phyloP scores from a whole-genome alignment of 495 filamentous ascomycete species.

The Penicillium atrosanguineum region DNA sequence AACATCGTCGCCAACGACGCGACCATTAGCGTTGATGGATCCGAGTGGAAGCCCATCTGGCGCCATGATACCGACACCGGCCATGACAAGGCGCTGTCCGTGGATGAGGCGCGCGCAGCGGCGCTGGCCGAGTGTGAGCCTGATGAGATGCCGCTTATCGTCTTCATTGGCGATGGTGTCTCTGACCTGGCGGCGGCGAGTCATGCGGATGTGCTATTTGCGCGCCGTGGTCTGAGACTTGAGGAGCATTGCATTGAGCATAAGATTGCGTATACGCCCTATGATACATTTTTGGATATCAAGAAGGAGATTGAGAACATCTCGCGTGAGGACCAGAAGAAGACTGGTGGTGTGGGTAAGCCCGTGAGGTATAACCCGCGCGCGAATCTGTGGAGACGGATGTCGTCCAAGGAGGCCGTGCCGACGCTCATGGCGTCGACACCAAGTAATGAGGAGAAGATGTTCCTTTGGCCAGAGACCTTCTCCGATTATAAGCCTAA shows the following conservation, averaged over 20 bases:
- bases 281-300: conserved; percentile 68
- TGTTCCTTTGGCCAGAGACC: conserved; percentile 64
- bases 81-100: conserved; percentile 67
- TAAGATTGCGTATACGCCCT: conserved; percentile 60
- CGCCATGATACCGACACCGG: conserved; percentile 64
- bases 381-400: conserved; percentile 68
- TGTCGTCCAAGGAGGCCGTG: conserved; percentile 57
- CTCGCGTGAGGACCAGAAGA: conserved; percentile 57
- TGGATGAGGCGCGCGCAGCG: conserved; percentile 56
- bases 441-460: conserved; percentile 59
- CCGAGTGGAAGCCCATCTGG: conserved; percentile 69
- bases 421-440: conserved; percentile 55
- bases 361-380: conserved; percentile 67
- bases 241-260: conserved; percentile 71
- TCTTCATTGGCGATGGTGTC: conserved; percentile 79
- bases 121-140: conserved; percentile 55
- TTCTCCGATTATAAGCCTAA: conserved; percentile 49
- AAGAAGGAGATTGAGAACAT: conserved; percentile 61
- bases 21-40: conserved; percentile 55
- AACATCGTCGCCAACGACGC: conserved; percentile 74
- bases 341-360: conserved; percentile 62
- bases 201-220: conserved; percentile 76
- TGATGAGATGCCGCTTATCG: conserved; percentile 64
- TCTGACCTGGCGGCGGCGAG: conserved; percentile 71
- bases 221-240: conserved; percentile 62